Evolutionary conservation across 2,329 filamentous ascomycete species (phyloP), one percentile per base, ranked within the genome.

Genomic region (Pestalotiopsis sp.): DNA sequence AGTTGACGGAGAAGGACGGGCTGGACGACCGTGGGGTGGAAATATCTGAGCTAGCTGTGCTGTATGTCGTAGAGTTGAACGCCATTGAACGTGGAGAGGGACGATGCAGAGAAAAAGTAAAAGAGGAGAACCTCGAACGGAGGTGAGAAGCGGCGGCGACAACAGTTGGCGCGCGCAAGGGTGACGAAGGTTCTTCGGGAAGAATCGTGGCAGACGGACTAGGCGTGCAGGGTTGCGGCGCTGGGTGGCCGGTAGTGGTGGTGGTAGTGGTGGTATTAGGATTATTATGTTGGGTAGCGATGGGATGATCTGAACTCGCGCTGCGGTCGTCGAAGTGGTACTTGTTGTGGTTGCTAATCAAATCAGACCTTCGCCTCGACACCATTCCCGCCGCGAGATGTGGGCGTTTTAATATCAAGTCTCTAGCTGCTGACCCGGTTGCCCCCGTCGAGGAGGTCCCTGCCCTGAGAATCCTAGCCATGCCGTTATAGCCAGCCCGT

Each of bases 21-120:
- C 86, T 88, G 66, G 82, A 80, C 64, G 86, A 88, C 74, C 84
- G 83, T 78, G 87, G 86, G 68, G 86, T 87, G 76, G 84, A 84
- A 76, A 86, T 83, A 80, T 88, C 85, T 77, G 82, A 82, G 75
- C 80, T 83, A 74, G 81, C 80, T 74, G 82, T 82, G 73, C 81
- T 86, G 78, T 82, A 81, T 70, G 82, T 79, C 71, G 81, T 79
- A 79, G 12, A 64, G 65, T 76, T 78, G 69, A 82, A 83, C 78
- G 82, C 82, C 82, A 84, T 84, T 77, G 80, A 79, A 72, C 73
- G 75, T 59, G 72, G 71, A 68, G 71, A 70, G 66, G 70, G 71
- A 67, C 70, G 73, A 71, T 69, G 74, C 69, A 75, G 68, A 58
- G 70, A 65, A 65, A 71, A 69, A 66, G 72, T 70, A 67, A 73